Evolutionary conservation across 306 rosid species (phyloP).

Genomic region (Macrotyloma uniflorum): DNA sequence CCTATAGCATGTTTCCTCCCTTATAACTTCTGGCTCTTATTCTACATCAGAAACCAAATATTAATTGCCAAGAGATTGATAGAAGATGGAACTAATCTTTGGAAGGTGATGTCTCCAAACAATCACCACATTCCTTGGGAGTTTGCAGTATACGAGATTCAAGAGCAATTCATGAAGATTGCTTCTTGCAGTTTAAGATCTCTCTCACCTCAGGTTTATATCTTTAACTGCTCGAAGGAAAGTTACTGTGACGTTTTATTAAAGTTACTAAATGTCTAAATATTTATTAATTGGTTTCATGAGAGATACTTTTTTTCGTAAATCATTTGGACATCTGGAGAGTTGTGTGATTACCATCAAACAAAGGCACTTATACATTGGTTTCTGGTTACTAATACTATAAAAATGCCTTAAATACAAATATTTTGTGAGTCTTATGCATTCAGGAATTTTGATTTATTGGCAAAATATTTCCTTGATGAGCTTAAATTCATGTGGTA

Average conservation of each 20-base stretch:
- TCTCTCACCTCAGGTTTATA: conserved; percentile 75
- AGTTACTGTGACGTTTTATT: not conserved
- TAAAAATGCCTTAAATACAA: conserved; percentile 6
- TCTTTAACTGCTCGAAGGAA: conserved; percentile 25
- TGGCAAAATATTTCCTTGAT: not conserved
- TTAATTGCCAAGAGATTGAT: conserved; percentile 67
- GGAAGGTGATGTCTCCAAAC: conserved; percentile 78
- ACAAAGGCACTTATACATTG: not conserved
- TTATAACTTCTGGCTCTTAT: conserved; percentile 18
- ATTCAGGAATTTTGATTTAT: not conserved
- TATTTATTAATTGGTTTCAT: not conserved
- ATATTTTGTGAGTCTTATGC: not conserved
- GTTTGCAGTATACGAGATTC: conserved; percentile 65
- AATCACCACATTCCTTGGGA: conserved; percentile 73
- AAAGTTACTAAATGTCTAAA: conserved; percentile 1
- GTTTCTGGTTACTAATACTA: not conserved
- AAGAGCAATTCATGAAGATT: conserved; percentile 79
- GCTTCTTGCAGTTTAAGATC: conserved; percentile 74
- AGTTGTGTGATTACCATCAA: conserved; percentile 4
- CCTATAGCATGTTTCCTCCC: conserved; percentile 25
- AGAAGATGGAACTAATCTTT: conserved; percentile 79
- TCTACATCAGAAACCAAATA: conserved; percentile 73
- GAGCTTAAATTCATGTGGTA: not conserved
- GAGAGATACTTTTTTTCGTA: conserved; percentile 11
- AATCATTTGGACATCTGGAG: not conserved